Conservation (phyloP, 148 eudicot genomes). For the Chenopodium berlandieri region DNA sequence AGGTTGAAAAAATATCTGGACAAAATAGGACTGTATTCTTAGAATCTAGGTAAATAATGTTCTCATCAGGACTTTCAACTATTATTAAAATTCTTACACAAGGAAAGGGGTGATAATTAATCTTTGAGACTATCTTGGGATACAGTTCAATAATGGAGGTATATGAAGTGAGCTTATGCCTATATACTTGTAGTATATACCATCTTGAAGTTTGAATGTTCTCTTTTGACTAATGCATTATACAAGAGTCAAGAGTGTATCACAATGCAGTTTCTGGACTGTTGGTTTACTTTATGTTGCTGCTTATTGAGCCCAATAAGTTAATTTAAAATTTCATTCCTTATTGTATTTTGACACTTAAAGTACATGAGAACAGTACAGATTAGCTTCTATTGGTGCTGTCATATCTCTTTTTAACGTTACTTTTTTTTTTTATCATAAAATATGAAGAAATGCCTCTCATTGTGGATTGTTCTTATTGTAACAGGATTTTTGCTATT, state of each 20-base stretch:
- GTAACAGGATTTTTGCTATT: slow-evolving; percentile 95
- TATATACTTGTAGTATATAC: not conserved
- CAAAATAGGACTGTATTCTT: no score
- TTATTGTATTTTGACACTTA: not conserved
- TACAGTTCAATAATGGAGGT: not conserved
- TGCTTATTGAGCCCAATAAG: not conserved
- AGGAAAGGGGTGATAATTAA: no score
- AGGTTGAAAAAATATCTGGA: no score
- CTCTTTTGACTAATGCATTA: slow-evolving; percentile 9
- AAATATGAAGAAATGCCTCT: not conserved
- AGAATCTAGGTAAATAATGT: no score
- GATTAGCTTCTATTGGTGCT: not conserved
- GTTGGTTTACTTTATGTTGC: not conserved
- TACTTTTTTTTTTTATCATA: not conserved
- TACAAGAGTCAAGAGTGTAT: not conserved
- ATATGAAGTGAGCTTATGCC: not conserved
- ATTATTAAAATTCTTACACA: no score
- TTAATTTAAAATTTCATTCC: no score
- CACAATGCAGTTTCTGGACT: not conserved
- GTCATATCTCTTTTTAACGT: not conserved
- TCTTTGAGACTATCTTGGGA: no score
- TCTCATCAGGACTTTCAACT: no score
- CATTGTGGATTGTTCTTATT: slow-evolving; percentile 10
- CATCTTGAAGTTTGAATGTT: no score
- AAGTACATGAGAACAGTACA: not conserved